Evolutionary conservation across 805 yeast genomes (phyloP).

Genomic region (Blastobotrys americana): DNA sequence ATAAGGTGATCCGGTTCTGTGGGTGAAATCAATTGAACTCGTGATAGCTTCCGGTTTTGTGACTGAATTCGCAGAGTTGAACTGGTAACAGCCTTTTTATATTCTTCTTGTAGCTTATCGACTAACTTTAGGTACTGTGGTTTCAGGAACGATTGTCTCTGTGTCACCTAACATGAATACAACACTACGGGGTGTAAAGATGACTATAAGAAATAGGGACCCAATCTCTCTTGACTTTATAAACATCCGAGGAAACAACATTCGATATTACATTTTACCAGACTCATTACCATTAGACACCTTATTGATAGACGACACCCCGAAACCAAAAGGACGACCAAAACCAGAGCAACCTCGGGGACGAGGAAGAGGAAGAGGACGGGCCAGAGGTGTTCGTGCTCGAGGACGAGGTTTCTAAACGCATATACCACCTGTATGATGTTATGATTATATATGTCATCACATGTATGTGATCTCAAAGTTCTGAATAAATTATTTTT

Average conservation of each 20-base stretch:
- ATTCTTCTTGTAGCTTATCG: constrained; percentile 3
- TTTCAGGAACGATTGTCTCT: constrained; percentile 75
- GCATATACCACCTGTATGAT: too few relatives aligned
- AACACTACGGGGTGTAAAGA: constrained; percentile 67
- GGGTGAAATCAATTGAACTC: too few relatives aligned
- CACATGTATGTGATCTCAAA: too few relatives aligned
- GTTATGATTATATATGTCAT: too few relatives aligned
- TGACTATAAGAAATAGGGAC: constrained; percentile 64
- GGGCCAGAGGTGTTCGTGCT: neutral
- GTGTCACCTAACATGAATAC: constrained; percentile 92
- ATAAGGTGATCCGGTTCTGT: too few relatives aligned
- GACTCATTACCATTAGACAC: constrained; percentile 68
- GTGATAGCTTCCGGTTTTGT: too few relatives aligned
- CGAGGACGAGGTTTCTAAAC: constrained; percentile 6
- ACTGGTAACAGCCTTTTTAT: neutral
- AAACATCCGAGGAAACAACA: constrained; percentile 82
- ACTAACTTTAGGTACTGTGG: constrained; percentile 44
- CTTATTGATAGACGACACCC: constrained; percentile 38
- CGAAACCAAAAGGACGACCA: constrained; percentile 31
- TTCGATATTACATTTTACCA: constrained; percentile 75
- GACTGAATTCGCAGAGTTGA: too few relatives aligned
- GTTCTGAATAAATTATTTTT: too few relatives aligned
- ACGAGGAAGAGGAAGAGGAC: constrained; percentile 4
- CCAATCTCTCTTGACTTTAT: constrained; percentile 68
- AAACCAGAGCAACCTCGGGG: neutral